Evolutionary conservation across 352 stramenopile genomes (phyloP).

Genomic region (Phytophthora citrophthora): DNA sequence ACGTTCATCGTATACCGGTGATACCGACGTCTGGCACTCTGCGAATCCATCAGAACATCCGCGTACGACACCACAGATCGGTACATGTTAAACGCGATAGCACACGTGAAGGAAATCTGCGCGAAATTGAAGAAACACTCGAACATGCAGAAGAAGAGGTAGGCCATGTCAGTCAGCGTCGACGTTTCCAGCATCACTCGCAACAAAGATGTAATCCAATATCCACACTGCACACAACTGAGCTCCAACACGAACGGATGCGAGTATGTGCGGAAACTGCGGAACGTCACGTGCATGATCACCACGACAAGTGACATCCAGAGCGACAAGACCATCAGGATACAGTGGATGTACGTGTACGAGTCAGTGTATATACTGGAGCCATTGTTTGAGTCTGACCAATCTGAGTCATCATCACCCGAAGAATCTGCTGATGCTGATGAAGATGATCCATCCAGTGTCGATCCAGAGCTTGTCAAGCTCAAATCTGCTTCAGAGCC

Average conservation of each 20-base stretch:
- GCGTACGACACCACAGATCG: constrained; percentile 79
- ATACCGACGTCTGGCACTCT: constrained; percentile 66
- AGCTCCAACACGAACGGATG: constrained; percentile 73
- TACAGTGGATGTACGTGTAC: constrained; percentile 76
- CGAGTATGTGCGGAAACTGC: constrained; percentile 78
- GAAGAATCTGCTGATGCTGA: constrained; percentile 7
- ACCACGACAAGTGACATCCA: constrained; percentile 83
- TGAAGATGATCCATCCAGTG: constrained; percentile 5
- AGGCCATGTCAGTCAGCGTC: constrained; percentile 49
- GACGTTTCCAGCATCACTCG: constrained; percentile 62
- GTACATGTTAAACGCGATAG: constrained; percentile 85
- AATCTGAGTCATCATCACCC: constrained; percentile 8
- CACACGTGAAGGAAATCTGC: constrained; percentile 81
- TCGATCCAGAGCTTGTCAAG: constrained; percentile 9
- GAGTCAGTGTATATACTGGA: constrained; percentile 33
- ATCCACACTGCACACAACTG: constrained; percentile 70
- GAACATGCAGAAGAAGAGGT: constrained; percentile 71
- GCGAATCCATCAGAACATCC: constrained; percentile 72
- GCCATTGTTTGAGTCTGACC: constrained; percentile 6
- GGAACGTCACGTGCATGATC: constrained; percentile 77
- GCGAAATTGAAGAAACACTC: constrained; percentile 84
- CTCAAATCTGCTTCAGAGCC: constrained; percentile 31
- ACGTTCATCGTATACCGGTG: constrained; percentile 72
- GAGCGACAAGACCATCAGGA: constrained; percentile 77
- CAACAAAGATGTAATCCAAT: constrained; percentile 73